Percentiles rank a stretch among this genome's conserved stretches.
Evolutionary conservation across 1,139 yeast genomes (phyloP).

Genomic region (Pichia sp.): DNA sequence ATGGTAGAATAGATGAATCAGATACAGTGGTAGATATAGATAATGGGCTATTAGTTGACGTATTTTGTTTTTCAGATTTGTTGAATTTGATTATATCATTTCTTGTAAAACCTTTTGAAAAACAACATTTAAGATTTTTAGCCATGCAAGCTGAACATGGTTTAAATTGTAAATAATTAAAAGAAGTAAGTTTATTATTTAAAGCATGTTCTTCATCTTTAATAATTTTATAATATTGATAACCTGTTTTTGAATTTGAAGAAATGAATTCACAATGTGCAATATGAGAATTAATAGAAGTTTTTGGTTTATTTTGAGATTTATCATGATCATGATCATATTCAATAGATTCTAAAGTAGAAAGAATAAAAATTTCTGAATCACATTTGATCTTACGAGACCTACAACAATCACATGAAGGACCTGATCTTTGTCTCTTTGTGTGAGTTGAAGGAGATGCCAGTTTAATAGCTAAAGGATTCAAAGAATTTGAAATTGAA

Average conservation of each 20-base stretch:
- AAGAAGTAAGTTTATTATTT: constrained; percentile 17
- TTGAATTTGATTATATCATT: constrained; percentile 41
- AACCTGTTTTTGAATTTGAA: constrained; percentile 17
- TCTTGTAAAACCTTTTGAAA: constrained; percentile 55
- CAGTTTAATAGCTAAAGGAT: constrained; percentile 23
- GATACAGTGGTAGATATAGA: no score
- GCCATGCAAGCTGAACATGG: constrained; percentile 45
- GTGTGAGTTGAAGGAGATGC: constrained; percentile 29
- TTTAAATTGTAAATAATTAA: constrained; percentile 40
- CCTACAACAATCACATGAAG: constrained; percentile 70
- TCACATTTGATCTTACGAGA: constrained; percentile 71
- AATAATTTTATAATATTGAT: constrained; percentile 27
- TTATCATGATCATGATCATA: neutral
- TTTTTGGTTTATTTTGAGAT: constrained; percentile 1
- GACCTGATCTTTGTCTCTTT: constrained; percentile 57
- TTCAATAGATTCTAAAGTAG: constrained; percentile 23
- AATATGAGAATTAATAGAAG: constrained; percentile 19
- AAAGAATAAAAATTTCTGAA: constrained; percentile 44
- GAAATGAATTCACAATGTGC: constrained; percentile 28
- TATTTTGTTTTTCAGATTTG: constrained; percentile 23
- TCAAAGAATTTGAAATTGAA: neutral
- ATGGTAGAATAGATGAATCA: constrained; percentile 3
- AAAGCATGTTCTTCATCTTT: constrained; percentile 17
- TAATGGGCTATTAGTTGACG: no score
- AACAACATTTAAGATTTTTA: constrained; percentile 42